Evolutionary conservation across 306 rosid genomes (phyloP).

Genomic region (Cucumis sativus): DNA sequence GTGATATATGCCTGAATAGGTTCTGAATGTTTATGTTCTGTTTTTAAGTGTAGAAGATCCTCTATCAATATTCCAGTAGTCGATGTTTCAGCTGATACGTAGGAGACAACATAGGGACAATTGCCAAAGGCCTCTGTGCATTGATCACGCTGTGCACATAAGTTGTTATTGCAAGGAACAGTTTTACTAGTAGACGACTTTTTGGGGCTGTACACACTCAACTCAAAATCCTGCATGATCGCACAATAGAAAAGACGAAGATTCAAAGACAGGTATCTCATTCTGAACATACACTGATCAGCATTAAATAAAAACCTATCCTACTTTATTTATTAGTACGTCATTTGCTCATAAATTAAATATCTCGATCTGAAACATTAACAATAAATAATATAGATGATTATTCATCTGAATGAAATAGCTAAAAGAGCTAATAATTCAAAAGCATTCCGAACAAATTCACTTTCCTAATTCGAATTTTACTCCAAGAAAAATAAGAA

Average conservation of each 20-base stretch:
- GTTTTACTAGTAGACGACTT: constrained; percentile 69
- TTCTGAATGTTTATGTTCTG: constrained; percentile 40
- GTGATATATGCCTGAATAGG: constrained; percentile 60
- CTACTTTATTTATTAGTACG: not conserved
- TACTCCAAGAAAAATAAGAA: not conserved
- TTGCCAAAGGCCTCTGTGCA: constrained; percentile 47
- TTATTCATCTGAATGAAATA: not conserved
- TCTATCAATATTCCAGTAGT: constrained; percentile 73
- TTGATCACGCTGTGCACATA: constrained; percentile 46
- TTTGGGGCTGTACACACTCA: constrained; percentile 65
- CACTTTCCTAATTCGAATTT: not conserved
- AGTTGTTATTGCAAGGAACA: constrained; percentile 55
- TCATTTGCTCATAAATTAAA: not conserved
- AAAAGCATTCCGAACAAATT: not conserved
- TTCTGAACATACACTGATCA: not conserved
- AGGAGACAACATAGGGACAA: constrained; percentile 88
- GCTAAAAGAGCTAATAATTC: not conserved
- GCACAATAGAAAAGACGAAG: not conserved
- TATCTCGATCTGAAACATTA: not conserved
- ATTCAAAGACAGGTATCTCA: not conserved
- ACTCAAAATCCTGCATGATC: constrained; percentile 51
- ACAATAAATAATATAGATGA: not conserved
- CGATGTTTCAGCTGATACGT: constrained; percentile 77
- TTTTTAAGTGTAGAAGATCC: constrained; percentile 65
- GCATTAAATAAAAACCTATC: not conserved